phyloP scores from a whole-genome alignment of 768 basidiomycete genomes.

The Mycena epipterygia region DNA sequence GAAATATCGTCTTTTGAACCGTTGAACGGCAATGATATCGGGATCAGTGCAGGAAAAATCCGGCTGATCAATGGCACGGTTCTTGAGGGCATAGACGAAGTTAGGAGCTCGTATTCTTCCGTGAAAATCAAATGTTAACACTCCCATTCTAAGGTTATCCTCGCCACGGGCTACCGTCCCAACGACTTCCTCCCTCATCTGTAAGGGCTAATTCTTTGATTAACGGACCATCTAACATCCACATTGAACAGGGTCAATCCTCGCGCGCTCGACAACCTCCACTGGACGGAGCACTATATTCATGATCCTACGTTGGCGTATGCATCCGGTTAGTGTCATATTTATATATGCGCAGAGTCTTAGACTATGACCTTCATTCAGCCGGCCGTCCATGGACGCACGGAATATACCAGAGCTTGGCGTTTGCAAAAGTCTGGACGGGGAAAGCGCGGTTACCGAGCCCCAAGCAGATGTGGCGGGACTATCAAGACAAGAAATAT shows the following conservation, averaged over 20 bases:
- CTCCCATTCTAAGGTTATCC: constrained; percentile 30
- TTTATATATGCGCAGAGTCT: neutral
- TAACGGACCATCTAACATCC: too few relatives aligned
- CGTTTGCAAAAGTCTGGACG: constrained; percentile 41
- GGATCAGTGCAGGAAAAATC: constrained; percentile 41
- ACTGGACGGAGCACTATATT: constrained; percentile 47
- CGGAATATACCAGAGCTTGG: constrained; percentile 32
- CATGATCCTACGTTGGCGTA: constrained; percentile 50
- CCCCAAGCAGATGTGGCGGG: constrained; percentile 32
- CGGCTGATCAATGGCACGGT: constrained; percentile 42
- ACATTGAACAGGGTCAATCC: constrained; percentile 23
- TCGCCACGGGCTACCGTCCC: constrained; percentile 48
- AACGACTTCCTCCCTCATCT: constrained; percentile 43
- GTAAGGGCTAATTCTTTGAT: neutral
- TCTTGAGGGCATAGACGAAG: too few relatives aligned
- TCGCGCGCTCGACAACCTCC: constrained; percentile 18
- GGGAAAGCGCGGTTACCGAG: constrained; percentile 39
- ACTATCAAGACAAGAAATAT: constrained; percentile 26
- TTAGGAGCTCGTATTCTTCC: too few relatives aligned
- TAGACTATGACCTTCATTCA: neutral
- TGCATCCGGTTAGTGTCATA: neutral
- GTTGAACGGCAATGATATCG: constrained; percentile 11
- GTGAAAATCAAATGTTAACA: too few relatives aligned
- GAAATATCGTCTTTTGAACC: constrained; percentile 44
- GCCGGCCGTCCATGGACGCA: constrained; percentile 27